Evolutionary conservation across 1,139 yeast genomes (phyloP).

Genomic region (Yamadazyma buinensis): DNA sequence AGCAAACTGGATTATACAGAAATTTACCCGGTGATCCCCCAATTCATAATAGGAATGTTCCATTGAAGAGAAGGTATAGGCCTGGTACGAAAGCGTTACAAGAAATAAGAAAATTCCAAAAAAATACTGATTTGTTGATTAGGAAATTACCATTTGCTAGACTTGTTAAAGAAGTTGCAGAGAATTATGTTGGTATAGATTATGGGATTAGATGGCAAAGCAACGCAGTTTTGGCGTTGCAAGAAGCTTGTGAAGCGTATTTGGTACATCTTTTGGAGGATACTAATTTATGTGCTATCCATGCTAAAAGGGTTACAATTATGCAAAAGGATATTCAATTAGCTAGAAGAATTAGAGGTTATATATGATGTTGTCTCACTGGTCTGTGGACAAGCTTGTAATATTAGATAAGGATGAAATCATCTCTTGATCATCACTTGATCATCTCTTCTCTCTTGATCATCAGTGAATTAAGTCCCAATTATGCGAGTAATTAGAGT

Average conservation of each 20-base stretch:
- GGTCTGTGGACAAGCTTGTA: no score
- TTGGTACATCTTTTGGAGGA: constrained; percentile 84
- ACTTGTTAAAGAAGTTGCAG: constrained; percentile 76
- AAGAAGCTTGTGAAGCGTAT: constrained; percentile 91
- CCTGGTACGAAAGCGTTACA: constrained; percentile 76
- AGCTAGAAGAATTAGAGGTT: constrained; percentile 85
- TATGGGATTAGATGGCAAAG: constrained; percentile 83
- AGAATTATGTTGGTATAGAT: constrained; percentile 56
- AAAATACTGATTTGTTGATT: constrained; percentile 70
- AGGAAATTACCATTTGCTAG: constrained; percentile 91
- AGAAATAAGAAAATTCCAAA: constrained; percentile 78
- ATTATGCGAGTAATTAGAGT: no score
- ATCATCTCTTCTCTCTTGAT: no score
- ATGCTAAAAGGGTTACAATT: constrained; percentile 90
- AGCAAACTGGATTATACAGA: constrained; percentile 18
- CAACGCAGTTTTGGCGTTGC: constrained; percentile 81
- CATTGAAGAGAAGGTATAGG: constrained; percentile 48
- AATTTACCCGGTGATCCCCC: constrained; percentile 53
- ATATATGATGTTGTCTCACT: constrained; percentile 11
- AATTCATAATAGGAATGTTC: constrained; percentile 13
- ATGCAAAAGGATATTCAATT: constrained; percentile 92
- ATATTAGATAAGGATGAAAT: no score
- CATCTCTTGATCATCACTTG: no score
- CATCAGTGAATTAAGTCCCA: no score
- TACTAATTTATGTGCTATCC: constrained; percentile 85